Evolutionary conservation across 441 rosid species (phyloP).

Genomic region (Gossypium schwendimanii): DNA sequence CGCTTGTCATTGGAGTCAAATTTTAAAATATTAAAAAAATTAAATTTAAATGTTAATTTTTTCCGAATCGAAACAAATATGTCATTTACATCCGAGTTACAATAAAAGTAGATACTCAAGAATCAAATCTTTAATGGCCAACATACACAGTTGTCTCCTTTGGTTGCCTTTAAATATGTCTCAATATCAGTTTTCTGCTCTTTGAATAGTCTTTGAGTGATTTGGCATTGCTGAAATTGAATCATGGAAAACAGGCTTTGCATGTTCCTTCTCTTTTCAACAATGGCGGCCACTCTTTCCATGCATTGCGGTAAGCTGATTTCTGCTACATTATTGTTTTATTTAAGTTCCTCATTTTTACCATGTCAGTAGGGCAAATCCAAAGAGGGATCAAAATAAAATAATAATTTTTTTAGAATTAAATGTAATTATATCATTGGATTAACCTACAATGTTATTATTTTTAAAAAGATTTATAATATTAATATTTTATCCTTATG

Average conservation of each 20-base stretch:
- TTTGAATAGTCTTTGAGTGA: background rate
- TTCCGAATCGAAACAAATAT: background rate
- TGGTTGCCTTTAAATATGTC: background rate
- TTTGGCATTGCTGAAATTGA: conserved; percentile 1
- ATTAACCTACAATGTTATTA: too few species aligned
- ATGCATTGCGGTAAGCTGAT: conserved; percentile 41
- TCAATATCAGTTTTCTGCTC: background rate
- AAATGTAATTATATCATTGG: too few species aligned
- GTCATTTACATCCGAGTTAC: background rate
- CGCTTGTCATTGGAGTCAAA: too few species aligned
- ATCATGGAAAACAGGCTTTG: conserved; percentile 27
- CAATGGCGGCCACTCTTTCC: conserved; percentile 30
- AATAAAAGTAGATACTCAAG: conserved; percentile 37
- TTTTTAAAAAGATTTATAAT: too few species aligned
- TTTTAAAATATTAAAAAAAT: too few species aligned
- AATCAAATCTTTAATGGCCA: conserved; percentile 39
- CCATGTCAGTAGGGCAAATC: background rate
- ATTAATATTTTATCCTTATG: too few species aligned
- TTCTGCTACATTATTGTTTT: background rate
- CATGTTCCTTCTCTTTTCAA: conserved; percentile 33
- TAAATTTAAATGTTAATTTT: too few species aligned
- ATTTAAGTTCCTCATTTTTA: background rate
- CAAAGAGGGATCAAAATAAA: too few species aligned
- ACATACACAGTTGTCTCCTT: background rate
- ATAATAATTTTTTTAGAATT: too few species aligned